Conservation (phyloP, 2,329 filamentous ascomycete genomes). For the Microdochium trichocladiopsis region DNA sequence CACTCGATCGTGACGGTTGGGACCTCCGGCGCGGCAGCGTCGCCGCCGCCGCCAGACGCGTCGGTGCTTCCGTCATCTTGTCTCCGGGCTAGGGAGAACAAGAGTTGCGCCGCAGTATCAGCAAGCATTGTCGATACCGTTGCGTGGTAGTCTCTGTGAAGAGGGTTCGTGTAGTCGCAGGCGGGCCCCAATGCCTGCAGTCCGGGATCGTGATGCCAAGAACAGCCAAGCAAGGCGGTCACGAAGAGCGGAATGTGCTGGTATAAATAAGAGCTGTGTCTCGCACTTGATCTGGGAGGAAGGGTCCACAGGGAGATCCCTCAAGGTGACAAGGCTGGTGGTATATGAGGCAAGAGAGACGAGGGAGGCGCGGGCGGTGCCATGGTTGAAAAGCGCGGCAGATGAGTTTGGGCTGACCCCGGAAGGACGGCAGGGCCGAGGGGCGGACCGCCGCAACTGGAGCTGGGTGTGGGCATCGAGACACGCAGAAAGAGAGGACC, state of each 20-base stretch:
- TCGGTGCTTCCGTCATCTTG: conserved; percentile 11
- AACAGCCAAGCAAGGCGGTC: no score
- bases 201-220: no score
- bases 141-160: not conserved
- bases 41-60: not conserved
- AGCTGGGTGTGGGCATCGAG: not conserved
- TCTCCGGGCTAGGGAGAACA: not conserved
- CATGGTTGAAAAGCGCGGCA: not conserved
- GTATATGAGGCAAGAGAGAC: not conserved
- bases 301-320: no score
- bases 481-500: conserved; percentile 9
- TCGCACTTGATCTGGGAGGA: no score
- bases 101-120: not conserved
- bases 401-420: not conserved
- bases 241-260: no score
- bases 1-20: conserved; percentile 38
- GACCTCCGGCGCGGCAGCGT: conserved; percentile 6
- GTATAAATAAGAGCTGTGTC: no score
- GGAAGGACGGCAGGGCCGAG: not conserved
- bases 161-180: not conserved
- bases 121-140: not conserved
- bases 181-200: no score
- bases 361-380: not conserved
- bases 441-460: not conserved
- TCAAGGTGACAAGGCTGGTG: not conserved